Evolutionary conservation across 768 basidiomycete genomes (phyloP).

Genomic region (Hysterangium stoloniferum): DNA sequence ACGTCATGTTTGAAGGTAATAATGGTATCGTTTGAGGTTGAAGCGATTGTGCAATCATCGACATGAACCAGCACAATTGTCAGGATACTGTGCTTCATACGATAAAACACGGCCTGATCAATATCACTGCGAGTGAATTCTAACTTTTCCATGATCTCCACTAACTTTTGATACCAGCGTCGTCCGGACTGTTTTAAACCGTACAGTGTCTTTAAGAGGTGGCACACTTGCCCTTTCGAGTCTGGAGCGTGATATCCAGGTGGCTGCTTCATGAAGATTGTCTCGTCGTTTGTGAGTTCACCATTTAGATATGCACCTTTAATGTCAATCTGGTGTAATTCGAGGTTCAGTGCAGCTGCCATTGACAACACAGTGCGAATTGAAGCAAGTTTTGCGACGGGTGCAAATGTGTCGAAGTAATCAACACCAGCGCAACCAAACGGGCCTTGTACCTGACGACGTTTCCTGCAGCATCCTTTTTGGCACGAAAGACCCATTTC

Average conservation of each 20-base stretch:
- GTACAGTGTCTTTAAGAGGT: conserved; percentile 8
- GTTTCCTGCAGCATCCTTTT: conserved; percentile 22
- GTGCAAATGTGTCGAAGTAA: conserved; percentile 31
- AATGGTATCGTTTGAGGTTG: background rate
- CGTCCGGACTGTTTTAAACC: conserved; percentile 15
- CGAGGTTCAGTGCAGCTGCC: conserved; percentile 8
- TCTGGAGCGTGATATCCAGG: conserved; percentile 18
- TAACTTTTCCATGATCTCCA: conserved; percentile 10
- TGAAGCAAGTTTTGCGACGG: conserved; percentile 17
- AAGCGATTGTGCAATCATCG: conserved; percentile 16
- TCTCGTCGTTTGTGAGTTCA: conserved; percentile 23
- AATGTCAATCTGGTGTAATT: conserved; percentile 15
- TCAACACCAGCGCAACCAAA: conserved; percentile 35
- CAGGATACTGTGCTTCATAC: background rate
- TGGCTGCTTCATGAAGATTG: conserved; percentile 38
- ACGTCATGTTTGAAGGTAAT: conserved; percentile 13
- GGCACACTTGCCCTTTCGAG: background rate
- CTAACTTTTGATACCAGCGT: conserved; percentile 10
- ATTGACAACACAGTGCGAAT: conserved; percentile 7
- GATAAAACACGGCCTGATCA: conserved; percentile 21
- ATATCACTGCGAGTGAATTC: conserved; percentile 9
- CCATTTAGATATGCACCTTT: conserved; percentile 17
- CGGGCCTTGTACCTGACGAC: conserved; percentile 34
- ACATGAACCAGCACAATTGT: conserved; percentile 17
- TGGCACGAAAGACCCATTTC: conserved; percentile 23